Percentiles rank a stretch among this genome's conserved stretches.
phyloP scores from a whole-genome alignment of 805 yeast species.

The Saccharomycopsis capsularis region DNA sequence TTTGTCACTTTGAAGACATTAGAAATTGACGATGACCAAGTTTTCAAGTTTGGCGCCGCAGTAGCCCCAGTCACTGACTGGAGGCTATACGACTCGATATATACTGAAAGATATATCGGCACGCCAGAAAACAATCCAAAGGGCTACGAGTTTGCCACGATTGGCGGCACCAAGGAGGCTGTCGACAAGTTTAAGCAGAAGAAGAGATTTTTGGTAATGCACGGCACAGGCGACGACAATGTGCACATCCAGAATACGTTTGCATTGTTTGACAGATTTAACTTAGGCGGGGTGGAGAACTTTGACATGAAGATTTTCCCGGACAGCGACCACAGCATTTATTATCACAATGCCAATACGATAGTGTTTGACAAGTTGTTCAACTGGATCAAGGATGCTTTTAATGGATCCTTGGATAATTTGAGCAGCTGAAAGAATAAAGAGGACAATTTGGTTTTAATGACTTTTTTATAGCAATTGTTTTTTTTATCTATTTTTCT shows the following conservation, averaged over 20 bases:
- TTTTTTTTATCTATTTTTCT: background rate
- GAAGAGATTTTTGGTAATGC: constrained; percentile 77
- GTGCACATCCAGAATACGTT: constrained; percentile 91
- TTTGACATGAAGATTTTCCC: constrained; percentile 88
- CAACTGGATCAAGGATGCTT: constrained; percentile 62
- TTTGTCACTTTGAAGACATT: constrained; percentile 84
- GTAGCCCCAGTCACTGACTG: constrained; percentile 98
- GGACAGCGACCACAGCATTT: constrained; percentile 84
- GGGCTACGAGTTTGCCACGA: constrained; percentile 56
- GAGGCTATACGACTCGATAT: constrained; percentile 84
- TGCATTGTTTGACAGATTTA: constrained; percentile 67
- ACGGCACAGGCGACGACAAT: constrained; percentile 96
- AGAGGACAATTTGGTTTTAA: no score
- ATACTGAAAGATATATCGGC: constrained; percentile 93
- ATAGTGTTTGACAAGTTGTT: constrained; percentile 66
- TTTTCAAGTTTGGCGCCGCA: constrained; percentile 83
- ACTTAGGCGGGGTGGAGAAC: constrained; percentile 49
- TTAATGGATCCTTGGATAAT: constrained; percentile 33
- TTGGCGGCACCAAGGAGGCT: constrained; percentile 28
- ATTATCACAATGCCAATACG: constrained; percentile 68
- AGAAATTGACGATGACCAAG: constrained; percentile 68
- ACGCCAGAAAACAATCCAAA: constrained; percentile 59
- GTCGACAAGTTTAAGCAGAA: constrained; percentile 44
- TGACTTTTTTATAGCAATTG: background rate
- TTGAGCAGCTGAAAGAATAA: constrained; percentile 8